phyloP scores from a whole-genome alignment of 2,329 filamentous ascomycete species.

The Penicillium sp. region DNA sequence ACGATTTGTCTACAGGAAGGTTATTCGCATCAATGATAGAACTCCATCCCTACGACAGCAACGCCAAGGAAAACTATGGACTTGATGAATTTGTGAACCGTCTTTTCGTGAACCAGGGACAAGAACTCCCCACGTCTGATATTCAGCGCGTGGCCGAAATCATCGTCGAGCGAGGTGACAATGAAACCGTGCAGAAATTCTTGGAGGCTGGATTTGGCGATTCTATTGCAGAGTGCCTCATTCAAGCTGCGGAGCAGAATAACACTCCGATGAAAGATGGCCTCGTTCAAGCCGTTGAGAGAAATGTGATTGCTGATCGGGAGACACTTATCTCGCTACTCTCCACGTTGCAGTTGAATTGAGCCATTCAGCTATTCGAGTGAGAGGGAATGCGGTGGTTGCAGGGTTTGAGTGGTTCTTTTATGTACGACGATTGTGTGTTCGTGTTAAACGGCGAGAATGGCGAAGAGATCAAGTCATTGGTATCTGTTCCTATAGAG shows the following conservation, averaged over 20 bases:
- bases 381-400: too few species aligned
- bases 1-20: not conserved
- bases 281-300: not conserved
- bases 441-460: too few species aligned
- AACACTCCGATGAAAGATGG: not conserved
- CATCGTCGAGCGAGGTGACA: not conserved
- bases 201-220: not conserved
- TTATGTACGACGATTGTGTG: too few species aligned
- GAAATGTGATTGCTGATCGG: not conserved
- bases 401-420: too few species aligned
- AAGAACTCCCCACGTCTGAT: not conserved
- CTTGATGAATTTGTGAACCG: not conserved
- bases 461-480: too few species aligned
- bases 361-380: too few species aligned
- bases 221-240: not conserved
- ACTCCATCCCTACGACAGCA: not conserved
- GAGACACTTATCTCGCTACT: not conserved
- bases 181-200: not conserved
- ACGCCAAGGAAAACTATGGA: not conserved
- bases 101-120: not conserved
- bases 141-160: not conserved
- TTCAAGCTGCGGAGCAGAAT: not conserved
- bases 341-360: not conserved
- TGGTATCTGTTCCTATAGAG: too few species aligned
- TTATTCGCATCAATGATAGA: not conserved